Evolutionary conservation across 768 basidiomycete species (phyloP), one percentile per base, ranked within the genome.

Genomic region (Heimioporus sp.): DNA sequence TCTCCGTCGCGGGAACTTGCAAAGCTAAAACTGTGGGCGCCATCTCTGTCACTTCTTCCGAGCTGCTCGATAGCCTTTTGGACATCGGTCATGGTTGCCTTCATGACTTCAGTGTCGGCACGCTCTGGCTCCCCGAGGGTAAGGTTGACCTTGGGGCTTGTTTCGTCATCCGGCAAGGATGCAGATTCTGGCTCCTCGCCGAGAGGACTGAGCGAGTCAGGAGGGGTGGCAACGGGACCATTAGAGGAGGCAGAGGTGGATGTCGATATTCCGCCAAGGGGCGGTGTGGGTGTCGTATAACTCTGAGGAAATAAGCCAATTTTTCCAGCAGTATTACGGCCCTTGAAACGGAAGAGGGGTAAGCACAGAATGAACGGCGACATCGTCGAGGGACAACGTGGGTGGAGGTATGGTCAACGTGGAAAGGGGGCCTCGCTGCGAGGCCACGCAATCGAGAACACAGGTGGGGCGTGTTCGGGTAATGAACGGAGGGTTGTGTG

Each of bases 11-110:
- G 75, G 4, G 81, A 81, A 60, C 87, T 88, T 3, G 82, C 77
- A 62, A 92, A 93, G 59, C 87, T 88, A 67, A 90, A 90, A 60
- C 88, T 87, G 28, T 83, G 78, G 1, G 76, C 72, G 8, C 80
- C 83, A 51, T 86, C 82, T 15, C 73, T 72, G 60, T 80, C 79
- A 30, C 72, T 73, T 41, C 76, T 73, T 9, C 86, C 88, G 21
- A 93, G 83, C 60, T 93, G 90, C 54, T 94, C 90, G 60, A 95
- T 93, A 17, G 92, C 92, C 57, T 90, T 74, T 67, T 96, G 90
- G 7, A 96, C 90, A 51, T 95, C 92, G 3, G 87, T 92, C 78
- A 95, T 79, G 2, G 92, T 96, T 2, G 86, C 90, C 36, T 82
- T 81, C 89, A 96, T 92, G 51, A 88, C 80, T 54, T 81, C 82